Conservation (phyloP, 805 yeast genomes). For the Starmerella potacharoeniae region DNA sequence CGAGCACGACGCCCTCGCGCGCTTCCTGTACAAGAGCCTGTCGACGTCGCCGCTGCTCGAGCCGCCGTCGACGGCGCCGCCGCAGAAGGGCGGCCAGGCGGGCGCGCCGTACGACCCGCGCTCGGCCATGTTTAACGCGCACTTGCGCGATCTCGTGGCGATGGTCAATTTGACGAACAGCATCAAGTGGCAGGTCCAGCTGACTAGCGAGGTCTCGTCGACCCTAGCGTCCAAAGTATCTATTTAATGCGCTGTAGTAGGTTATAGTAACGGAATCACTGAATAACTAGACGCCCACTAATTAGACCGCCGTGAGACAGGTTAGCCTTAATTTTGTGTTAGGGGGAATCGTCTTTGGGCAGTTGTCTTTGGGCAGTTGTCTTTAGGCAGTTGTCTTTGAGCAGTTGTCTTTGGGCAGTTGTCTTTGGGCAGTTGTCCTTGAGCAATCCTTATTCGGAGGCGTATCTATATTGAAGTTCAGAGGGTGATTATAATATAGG, state of each 20-base stretch:
- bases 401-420: too few relatives aligned
- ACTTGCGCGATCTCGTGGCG: slow-evolving; percentile 69
- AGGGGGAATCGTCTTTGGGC: too few relatives aligned
- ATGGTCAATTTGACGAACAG: slow-evolving; percentile 74
- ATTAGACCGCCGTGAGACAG: too few relatives aligned
- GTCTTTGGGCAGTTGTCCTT: too few relatives aligned
- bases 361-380: too few relatives aligned
- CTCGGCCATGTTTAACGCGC: slow-evolving; percentile 55
- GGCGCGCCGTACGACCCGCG: slow-evolving; percentile 34
- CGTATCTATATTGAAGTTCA: too few relatives aligned
- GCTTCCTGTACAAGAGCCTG: slow-evolving; percentile 43
- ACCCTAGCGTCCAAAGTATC: slow-evolving; percentile 30
- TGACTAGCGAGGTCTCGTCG: slow-evolving; percentile 49
- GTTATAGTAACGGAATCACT: not conserved
- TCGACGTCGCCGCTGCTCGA: slow-evolving; percentile 30
- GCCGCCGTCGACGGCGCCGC: slow-evolving; percentile 13
- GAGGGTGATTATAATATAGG: too few relatives aligned
- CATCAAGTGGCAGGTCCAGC: slow-evolving; percentile 71
- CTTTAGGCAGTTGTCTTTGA: too few relatives aligned
- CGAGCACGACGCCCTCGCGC: slow-evolving; percentile 39
- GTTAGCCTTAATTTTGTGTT: too few relatives aligned
- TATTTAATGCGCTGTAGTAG: slow-evolving; percentile 21
- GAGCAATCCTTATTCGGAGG: too few relatives aligned
- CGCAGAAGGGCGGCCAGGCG: slow-evolving; percentile 7
- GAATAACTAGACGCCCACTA: too few relatives aligned